phyloP scores from a whole-genome alignment of 2,329 filamentous ascomycete species.

The Fusarium sp. region DNA sequence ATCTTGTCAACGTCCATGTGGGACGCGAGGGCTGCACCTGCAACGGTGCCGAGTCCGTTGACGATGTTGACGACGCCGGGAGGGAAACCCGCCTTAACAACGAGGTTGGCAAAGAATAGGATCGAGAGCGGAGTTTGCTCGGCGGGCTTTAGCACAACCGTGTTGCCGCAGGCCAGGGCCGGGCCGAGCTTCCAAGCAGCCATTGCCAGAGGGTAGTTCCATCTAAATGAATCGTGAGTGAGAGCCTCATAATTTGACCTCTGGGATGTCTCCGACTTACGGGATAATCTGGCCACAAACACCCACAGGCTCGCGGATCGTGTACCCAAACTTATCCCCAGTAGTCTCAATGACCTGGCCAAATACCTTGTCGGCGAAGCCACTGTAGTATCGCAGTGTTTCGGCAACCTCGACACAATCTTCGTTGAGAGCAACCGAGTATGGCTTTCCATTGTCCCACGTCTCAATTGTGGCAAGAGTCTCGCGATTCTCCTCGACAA shows the following conservation, averaged over 20 bases:
- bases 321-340: constrained; percentile 80
- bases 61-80: constrained; percentile 2
- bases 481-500: constrained; percentile 76
- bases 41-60: background rate
- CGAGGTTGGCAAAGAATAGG: background rate
- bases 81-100: background rate
- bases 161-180: background rate
- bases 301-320: constrained; percentile 82
- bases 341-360: constrained; percentile 83
- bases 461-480: constrained; percentile 73
- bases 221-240: constrained; percentile 48
- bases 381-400: constrained; percentile 81
- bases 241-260: background rate
- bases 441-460: constrained; percentile 85
- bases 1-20: background rate
- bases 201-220: constrained; percentile 71
- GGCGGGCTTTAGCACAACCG: background rate
- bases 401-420: constrained; percentile 68
- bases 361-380: constrained; percentile 84
- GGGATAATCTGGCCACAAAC: constrained; percentile 83
- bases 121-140: constrained; percentile 2
- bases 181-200: constrained; percentile 5
- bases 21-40: background rate
- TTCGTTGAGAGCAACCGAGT: constrained; percentile 74
- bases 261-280: background rate